Evolutionary conservation across 75 land plant species (phyloP), one percentile per base, ranked within the genome.

Genomic region (Adiantum capillusveneris): DNA sequence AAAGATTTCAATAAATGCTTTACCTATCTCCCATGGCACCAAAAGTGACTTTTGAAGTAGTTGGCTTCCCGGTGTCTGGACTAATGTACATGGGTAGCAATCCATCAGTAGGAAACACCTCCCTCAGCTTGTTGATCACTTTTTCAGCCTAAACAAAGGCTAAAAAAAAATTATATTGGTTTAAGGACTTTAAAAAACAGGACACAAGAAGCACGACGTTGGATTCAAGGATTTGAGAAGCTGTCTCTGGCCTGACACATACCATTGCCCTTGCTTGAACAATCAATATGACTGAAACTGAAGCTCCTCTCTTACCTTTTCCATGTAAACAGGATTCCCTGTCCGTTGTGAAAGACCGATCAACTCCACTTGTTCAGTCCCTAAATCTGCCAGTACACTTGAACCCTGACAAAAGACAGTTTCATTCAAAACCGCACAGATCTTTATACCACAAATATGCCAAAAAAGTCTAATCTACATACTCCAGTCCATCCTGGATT

Each of bases 1-100:
- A 34, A 34, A 5, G 9, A 34, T 5, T 34, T 9, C 37, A 3
- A 34, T 5, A 34, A 34, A 58, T 58, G 11, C 20, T 18, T 25
- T 90, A 90, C 99, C 99, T 95, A 70, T 95, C 99, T 29, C 99
- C 99, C 99, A 95, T 95, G 11, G 96, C 99, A 65, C 99, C 99
- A 82, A 95, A 95, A 11, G 99, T 95, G 51, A 95, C 76, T 29
- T 80, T 82, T 46, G 83, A 72, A 26, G 89, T 75, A 30, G 59
- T 68, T 31, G 74, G 39, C 25, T 64, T 39, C 29, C 96, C 96
- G 18, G 70, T 66, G 21, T 84, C 41, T 56, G 91, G 96, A 62
- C 78, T 82, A 37, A 95, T 71, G 45, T 79, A 95, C 9, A 90
- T 90, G 9, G 96, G 88, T 29, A 95, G 74, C 63, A 95, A 69